Evolutionary conservation across 129 eudicot species (phyloP).

Genomic region (Arctium minus): DNA sequence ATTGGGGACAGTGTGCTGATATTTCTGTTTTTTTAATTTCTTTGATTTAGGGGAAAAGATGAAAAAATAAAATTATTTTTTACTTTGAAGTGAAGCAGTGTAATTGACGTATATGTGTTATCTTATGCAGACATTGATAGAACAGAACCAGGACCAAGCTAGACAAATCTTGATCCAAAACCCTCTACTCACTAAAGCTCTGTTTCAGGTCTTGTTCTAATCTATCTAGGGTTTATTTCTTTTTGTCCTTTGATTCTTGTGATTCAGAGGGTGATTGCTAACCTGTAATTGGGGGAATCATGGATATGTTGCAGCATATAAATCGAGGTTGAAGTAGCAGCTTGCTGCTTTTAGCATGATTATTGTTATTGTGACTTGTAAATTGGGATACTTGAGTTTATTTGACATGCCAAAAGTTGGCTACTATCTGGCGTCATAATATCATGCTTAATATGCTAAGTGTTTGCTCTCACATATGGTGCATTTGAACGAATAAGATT

Average conservation of each 20-base stretch:
- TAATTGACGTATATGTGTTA: constrained; percentile 2
- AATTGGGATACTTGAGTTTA: neutral
- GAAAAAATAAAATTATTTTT: neutral
- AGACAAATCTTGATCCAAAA: constrained; percentile 85
- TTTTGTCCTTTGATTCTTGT: neutral
- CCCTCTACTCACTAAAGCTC: constrained; percentile 76
- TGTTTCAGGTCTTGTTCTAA: constrained; percentile 60
- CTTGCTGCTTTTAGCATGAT: neutral
- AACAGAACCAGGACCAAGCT: constrained; percentile 92
- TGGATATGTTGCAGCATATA: neutral
- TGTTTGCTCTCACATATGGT: neutral
- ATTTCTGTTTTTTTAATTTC: neutral
- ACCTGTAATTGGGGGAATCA: neutral
- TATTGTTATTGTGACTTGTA: neutral
- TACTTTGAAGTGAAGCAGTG: neutral
- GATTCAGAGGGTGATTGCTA: neutral
- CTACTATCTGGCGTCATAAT: neutral
- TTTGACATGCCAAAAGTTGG: neutral
- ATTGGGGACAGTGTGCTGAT: neutral
- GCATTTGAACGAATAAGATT: neutral
- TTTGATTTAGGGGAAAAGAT: constrained; percentile 4
- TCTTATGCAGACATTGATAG: constrained; percentile 62
- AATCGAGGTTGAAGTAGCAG: neutral
- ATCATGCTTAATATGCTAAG: neutral
- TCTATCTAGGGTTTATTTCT: constrained; percentile 18